phyloP scores from a whole-genome alignment of 768 basidiomycete species.

The Termitomyces sp. region DNA sequence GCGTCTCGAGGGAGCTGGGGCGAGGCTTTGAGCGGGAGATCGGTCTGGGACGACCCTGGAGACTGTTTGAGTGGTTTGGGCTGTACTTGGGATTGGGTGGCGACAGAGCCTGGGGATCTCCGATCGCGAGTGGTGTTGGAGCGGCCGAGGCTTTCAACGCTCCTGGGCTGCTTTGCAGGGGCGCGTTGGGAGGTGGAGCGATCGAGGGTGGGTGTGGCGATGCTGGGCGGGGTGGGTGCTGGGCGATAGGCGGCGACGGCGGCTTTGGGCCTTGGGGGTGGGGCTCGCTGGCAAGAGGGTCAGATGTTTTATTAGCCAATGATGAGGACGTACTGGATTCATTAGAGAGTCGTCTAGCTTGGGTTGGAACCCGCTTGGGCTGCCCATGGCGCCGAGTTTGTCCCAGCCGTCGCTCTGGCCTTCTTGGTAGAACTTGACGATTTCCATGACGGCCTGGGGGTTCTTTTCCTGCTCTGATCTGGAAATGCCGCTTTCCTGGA shows the following conservation, averaged over 20 bases:
- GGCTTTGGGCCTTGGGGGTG: slow-evolving; percentile 40
- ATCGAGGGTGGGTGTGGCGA: slow-evolving; percentile 68
- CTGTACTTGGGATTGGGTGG: not conserved
- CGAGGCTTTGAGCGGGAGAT: slow-evolving; percentile 41
- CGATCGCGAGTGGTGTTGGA: slow-evolving; percentile 66
- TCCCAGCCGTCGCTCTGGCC: slow-evolving; percentile 79
- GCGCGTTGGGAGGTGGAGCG: slow-evolving; percentile 84
- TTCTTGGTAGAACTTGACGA: slow-evolving; percentile 98
- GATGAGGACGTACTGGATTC: slow-evolving; percentile 39
- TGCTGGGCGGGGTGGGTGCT: slow-evolving; percentile 65
- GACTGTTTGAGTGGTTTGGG: slow-evolving; percentile 18
- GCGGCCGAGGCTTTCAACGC: slow-evolving; percentile 47
- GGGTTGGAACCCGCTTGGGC: slow-evolving; percentile 23
- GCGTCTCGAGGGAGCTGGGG: slow-evolving; percentile 19
- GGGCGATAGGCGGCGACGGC: slow-evolving; percentile 65
- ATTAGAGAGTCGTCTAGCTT: slow-evolving; percentile 45
- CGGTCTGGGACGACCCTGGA: slow-evolving; percentile 54
- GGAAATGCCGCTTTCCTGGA: slow-evolving; percentile 95
- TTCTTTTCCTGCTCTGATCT: slow-evolving; percentile 95
- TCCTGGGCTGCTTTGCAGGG: slow-evolving; percentile 46
- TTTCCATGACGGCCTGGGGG: slow-evolving; percentile 96
- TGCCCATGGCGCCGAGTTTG: slow-evolving; percentile 61
- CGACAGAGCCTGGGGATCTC: slow-evolving; percentile 39
- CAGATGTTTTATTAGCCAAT: too few relatives aligned
- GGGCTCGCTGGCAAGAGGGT: slow-evolving; percentile 32